These are phyloP conservation scores for Penicillium dipodomyicola DNA, from an alignment of 495 filamentous ascomycete genomes.

Conservation along the genomic window DNA sequence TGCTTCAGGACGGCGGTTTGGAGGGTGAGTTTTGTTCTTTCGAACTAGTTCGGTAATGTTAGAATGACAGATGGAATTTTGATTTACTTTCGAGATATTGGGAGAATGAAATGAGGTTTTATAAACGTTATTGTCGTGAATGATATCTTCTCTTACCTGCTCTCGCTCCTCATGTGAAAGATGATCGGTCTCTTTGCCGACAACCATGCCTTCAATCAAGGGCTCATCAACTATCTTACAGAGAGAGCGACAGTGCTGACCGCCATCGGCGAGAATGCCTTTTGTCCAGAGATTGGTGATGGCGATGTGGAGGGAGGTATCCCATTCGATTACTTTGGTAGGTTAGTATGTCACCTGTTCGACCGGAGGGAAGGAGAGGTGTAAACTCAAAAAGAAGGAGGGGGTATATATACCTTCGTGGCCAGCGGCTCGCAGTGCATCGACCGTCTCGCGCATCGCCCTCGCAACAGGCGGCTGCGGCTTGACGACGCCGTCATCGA, in stretches of 20 bases:
- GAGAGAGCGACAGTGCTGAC: constrained; percentile 44
- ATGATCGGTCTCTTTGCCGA: constrained; percentile 29
- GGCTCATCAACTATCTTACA: constrained; percentile 57
- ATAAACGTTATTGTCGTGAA: neutral
- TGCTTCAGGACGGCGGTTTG: constrained; percentile 33
- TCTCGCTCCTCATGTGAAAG: constrained; percentile 30
- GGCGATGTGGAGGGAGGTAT: constrained; percentile 25
- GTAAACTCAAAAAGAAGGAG: too few relatives aligned
- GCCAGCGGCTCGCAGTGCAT: constrained; percentile 40
- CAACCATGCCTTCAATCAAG: constrained; percentile 44
- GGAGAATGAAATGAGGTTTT: neutral
- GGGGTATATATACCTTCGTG: constrained; percentile 36
- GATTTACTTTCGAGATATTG: too few relatives aligned
- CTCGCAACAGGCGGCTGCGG: constrained; percentile 52
- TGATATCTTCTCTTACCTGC: constrained; percentile 16
- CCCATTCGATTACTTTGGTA: constrained; percentile 41
- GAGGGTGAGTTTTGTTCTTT: constrained; percentile 29
- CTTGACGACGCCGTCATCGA: constrained; percentile 50
- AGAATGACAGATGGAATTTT: neutral
- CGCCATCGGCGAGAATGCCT: constrained; percentile 58
- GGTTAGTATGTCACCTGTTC: neutral
- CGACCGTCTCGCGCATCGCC: constrained; percentile 37
- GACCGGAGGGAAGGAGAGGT: neutral
- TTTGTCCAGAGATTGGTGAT: constrained; percentile 40
- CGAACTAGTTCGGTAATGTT: constrained; percentile 12